Conservation (phyloP, 768 basidiomycete species). For the Pisolithus microcarpus region DNA sequence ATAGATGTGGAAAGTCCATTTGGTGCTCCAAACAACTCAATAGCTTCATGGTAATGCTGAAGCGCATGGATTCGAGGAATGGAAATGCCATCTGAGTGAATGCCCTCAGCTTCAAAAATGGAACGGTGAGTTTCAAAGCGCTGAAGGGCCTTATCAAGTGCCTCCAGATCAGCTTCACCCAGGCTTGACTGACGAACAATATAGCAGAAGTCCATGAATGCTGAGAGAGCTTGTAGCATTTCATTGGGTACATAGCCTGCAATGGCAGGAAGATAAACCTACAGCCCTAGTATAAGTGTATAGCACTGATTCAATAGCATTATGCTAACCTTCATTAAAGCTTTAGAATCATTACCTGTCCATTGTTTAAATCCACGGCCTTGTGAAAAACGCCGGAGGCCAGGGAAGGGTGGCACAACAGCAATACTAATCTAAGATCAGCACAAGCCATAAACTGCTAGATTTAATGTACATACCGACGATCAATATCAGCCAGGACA, state of each 20-base stretch:
- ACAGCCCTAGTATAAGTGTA: not conserved
- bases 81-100: not conserved
- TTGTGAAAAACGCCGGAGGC: constrained; percentile 23
- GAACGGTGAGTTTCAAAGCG: not conserved
- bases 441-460: not conserved
- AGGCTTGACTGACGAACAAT: constrained; percentile 6
- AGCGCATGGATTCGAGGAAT: constrained; percentile 16
- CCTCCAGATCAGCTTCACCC: not conserved
- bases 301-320: not conserved
- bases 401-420: constrained; percentile 22
- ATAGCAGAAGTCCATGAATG: constrained; percentile 28
- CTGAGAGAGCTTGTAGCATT: constrained; percentile 18
- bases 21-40: constrained; percentile 14
- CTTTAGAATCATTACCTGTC: constrained; percentile 34
- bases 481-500: constrained; percentile 1
- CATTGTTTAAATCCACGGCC: constrained; percentile 28
- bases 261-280: constrained; percentile 29
- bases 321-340: constrained; percentile 14
- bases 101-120: not conserved
- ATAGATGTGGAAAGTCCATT: constrained; percentile 20
- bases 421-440: constrained; percentile 16
- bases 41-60: constrained; percentile 10
- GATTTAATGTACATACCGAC: not conserved
- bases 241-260: constrained; percentile 23
- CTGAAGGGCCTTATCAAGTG: constrained; percentile 1